Conservation (phyloP, 2,329 filamentous ascomycete genomes). For the Clarireedia monteithiana region DNA sequence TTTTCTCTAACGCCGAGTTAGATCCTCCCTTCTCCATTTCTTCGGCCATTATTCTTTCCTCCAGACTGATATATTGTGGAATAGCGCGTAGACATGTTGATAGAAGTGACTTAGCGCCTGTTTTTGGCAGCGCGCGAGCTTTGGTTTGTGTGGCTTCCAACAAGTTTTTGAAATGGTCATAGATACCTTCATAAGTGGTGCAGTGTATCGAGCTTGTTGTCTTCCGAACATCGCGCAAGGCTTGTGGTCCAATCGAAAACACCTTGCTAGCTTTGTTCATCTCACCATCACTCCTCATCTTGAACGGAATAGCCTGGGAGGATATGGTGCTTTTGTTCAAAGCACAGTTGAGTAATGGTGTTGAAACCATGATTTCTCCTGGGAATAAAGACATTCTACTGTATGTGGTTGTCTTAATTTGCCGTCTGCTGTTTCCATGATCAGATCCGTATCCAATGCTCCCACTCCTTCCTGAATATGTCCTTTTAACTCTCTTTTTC, state of each 20-base stretch:
- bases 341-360: conserved; percentile 26
- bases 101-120: conserved; percentile 36
- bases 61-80: conserved; percentile 38
- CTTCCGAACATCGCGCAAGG: conserved; percentile 31
- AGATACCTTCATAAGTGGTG: conserved; percentile 38
- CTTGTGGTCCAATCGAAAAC: conserved; percentile 19
- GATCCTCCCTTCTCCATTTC: conserved; percentile 34
- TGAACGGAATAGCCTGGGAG: background rate
- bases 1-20: conserved; percentile 25
- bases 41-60: conserved; percentile 36
- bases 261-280: conserved; percentile 9
- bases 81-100: conserved; percentile 42
- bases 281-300: background rate
- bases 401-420: background rate
- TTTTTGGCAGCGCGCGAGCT: conserved; percentile 11
- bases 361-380: conserved; percentile 27
- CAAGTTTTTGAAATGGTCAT: conserved; percentile 37
- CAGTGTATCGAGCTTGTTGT: conserved; percentile 27
- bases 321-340: background rate
- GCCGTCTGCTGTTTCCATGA: background rate
- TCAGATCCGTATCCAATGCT: background rate
- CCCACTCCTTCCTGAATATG: conserved; percentile 22
- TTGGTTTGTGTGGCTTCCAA: conserved; percentile 33
- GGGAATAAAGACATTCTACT: conserved; percentile 11
- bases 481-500: conserved; percentile 23